Percentiles rank a stretch among this genome's conserved stretches.
phyloP scores from a whole-genome alignment of 2,329 filamentous ascomycete genomes.

The Venturiaceae sp. region DNA sequence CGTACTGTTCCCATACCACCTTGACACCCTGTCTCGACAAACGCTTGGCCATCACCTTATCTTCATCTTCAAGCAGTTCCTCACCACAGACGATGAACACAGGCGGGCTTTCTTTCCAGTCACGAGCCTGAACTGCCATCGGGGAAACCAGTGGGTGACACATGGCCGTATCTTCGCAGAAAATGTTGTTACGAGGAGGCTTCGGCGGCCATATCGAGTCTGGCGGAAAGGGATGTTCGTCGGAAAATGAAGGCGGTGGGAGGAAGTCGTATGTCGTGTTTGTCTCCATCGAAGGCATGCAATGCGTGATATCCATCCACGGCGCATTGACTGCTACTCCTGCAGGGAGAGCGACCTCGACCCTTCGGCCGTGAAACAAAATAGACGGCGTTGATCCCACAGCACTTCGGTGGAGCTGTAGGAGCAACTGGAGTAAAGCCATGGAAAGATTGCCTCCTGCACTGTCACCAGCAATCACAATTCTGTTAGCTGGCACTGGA shows the following conservation, averaged over 20 bases:
- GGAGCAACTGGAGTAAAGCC: constrained; percentile 56
- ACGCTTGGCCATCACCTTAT: constrained; percentile 47
- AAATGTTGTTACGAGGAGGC: constrained; percentile 37
- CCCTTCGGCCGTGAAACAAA: constrained; percentile 49
- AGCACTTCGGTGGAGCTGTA: constrained; percentile 47
- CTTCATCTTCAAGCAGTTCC: constrained; percentile 64
- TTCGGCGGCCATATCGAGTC: constrained; percentile 40
- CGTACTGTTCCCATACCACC: constrained; percentile 62
- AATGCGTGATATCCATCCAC: constrained; percentile 63
- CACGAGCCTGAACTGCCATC: constrained; percentile 34
- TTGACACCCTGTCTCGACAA: constrained; percentile 47
- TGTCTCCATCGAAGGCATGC: constrained; percentile 43
- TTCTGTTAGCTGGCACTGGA: constrained; percentile 52
- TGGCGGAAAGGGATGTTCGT: constrained; percentile 26
- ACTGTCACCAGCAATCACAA: constrained; percentile 65
- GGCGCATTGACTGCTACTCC: constrained; percentile 54
- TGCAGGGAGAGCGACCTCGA: constrained; percentile 56
- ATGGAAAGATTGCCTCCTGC: constrained; percentile 65
- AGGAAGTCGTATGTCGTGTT: constrained; percentile 57
- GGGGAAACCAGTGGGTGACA: constrained; percentile 60
- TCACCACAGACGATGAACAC: constrained; percentile 60
- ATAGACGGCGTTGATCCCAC: constrained; percentile 37
- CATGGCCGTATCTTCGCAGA: constrained; percentile 31
- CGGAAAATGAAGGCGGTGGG: constrained; percentile 29
- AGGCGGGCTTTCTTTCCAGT: constrained; percentile 56